Percentiles rank a stretch among this genome's conserved stretches.
phyloP scores from a whole-genome alignment of 768 basidiomycete genomes.

The Russula earlei region DNA sequence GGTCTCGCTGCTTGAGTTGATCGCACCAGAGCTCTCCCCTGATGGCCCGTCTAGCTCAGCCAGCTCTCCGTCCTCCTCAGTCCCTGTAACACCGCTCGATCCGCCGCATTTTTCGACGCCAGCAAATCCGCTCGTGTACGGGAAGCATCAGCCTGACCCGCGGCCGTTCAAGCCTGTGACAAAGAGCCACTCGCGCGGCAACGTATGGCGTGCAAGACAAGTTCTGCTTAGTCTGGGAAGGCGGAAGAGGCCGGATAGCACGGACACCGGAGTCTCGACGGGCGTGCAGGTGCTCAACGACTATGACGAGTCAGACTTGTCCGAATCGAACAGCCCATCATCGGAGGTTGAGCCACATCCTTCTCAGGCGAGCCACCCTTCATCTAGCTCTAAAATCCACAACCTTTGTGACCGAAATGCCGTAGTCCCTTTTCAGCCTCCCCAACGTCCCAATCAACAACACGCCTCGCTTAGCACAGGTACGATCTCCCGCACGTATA shows the following conservation, averaged over 20 bases:
- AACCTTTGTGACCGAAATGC: too few species aligned
- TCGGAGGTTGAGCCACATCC: neutral
- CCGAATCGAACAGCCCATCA: neutral
- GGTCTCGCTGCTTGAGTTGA: constrained; percentile 10
- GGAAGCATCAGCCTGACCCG: constrained; percentile 12
- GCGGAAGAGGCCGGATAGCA: constrained; percentile 9
- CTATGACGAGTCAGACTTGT: neutral
- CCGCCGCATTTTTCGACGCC: neutral
- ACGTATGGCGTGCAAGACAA: constrained; percentile 9
- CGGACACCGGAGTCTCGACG: neutral
- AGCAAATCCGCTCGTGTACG: constrained; percentile 1
- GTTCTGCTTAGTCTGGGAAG: constrained; percentile 2
- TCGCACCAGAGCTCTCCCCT: constrained; percentile 10
- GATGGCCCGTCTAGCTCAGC: neutral
- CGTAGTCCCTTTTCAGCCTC: constrained; percentile 5
- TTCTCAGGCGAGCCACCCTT: neutral
- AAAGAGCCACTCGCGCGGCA: neutral
- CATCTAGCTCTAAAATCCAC: neutral
- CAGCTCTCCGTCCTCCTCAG: constrained; percentile 7
- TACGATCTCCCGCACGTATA: neutral
- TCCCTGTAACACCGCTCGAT: constrained; percentile 2
- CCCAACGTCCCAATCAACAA: constrained; percentile 4
- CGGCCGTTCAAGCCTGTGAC: neutral
- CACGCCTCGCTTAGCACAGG: neutral
- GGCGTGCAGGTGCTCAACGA: constrained; percentile 1